Conservation (phyloP, 2,329 filamentous ascomycete species). For the Trichoderma polysporum region DNA sequence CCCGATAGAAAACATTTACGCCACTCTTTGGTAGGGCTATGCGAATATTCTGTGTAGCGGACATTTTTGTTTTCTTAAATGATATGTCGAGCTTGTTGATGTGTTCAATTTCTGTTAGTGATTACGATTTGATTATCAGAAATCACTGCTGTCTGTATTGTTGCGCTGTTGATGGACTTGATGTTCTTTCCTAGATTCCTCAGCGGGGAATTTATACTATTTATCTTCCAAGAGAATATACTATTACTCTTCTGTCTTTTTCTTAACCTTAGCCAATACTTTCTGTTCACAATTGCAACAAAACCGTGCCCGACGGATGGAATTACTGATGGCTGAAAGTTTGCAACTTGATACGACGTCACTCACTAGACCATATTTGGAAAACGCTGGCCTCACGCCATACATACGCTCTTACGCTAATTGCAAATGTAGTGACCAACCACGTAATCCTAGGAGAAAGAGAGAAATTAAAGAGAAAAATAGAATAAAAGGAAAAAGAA, state of each 20-base stretch:
- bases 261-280: not conserved
- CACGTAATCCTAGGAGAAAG: not conserved
- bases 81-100: not conserved
- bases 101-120: too few relatives aligned
- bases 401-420: not conserved
- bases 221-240: not conserved
- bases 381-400: not conserved
- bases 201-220: not conserved
- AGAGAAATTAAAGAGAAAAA: too few relatives aligned
- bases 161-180: not conserved
- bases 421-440: not conserved
- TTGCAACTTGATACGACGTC: not conserved
- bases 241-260: not conserved
- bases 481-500: not conserved
- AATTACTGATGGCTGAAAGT: not conserved
- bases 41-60: not conserved
- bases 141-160: not conserved
- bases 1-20: constrained; percentile 11
- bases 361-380: constrained; percentile 4
- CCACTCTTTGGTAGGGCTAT: constrained; percentile 2
- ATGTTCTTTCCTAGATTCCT: not conserved
- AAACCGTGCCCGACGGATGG: not conserved
- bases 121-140: not conserved
- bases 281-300: not conserved
- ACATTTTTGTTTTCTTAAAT: not conserved